phyloP scores from a whole-genome alignment of 2,329 filamentous ascomycete genomes.

The Verticillium zaregamsianum region DNA sequence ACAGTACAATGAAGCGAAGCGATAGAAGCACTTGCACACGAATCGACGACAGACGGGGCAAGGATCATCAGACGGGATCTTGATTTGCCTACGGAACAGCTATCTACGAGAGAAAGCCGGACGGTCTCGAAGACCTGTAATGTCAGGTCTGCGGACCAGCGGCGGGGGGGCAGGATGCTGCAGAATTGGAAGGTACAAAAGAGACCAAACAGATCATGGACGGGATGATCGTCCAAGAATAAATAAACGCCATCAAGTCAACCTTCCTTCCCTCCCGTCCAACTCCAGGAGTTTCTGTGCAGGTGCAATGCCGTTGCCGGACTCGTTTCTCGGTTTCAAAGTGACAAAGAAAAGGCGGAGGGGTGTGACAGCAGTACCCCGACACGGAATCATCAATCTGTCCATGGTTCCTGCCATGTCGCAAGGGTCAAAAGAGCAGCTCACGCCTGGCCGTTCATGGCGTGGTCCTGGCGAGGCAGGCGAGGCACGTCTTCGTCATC shows the following conservation, averaged over 20 bases:
- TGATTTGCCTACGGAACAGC: neutral
- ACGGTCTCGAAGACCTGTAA: neutral
- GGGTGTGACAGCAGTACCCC: neutral
- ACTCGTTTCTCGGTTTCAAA: constrained; percentile 9
- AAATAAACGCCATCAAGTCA: constrained; percentile 8
- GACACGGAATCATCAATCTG: constrained; percentile 8
- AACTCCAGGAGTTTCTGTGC: constrained; percentile 1
- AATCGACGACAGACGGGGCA: neutral
- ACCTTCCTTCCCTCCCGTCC: constrained; percentile 9
- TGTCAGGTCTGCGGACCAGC: neutral
- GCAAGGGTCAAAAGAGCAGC: neutral
- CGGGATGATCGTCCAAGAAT: neutral
- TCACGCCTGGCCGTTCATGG: constrained; percentile 12
- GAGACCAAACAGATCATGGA: neutral
- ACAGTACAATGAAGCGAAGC: neutral
- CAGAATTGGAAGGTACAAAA: neutral
- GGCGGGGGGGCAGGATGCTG: neutral
- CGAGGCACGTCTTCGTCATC: constrained; percentile 46
- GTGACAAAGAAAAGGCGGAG: constrained; percentile 1
- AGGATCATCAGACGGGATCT: neutral
- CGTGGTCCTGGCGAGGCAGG: constrained; percentile 25
- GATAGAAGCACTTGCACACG: neutral
- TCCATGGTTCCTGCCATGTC: neutral
- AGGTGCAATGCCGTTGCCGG: constrained; percentile 11
- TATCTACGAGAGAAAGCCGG: neutral